Evolutionary conservation across 305 asterid species (phyloP), one percentile per base, ranked within the genome.

Genomic region (Fraxinus paxiana): DNA sequence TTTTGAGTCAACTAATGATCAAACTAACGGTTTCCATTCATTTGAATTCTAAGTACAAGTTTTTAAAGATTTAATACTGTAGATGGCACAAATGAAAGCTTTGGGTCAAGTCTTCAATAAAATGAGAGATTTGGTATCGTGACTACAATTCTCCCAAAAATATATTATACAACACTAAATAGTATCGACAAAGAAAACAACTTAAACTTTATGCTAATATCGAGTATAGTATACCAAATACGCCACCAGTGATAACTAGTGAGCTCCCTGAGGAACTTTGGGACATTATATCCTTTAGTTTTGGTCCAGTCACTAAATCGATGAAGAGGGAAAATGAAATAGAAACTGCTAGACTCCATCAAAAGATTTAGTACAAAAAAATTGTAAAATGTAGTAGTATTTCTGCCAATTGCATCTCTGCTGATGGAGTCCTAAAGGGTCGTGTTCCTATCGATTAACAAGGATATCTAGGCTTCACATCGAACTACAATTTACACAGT

Each of bases 381-480:
- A 31, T 37, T 30, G 48, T 54, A 77, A 37, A 76, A 54, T 54
- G 41, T 24, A 6, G 10, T 56, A 80, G n/a, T 70, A 80, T 56
- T 79, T 83, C 78, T 70, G 79, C 79, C 70, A 65, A 71, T 12
- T 54, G 59, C 56, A 75, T 20, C 79, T 70, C 71, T 51, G 82
- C 54, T 67, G 82, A 67, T 72, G 51, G 76, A 46, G 73, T 81
- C 86, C 83, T 34, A 71, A 26, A 59, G 30, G 12, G 73, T 65
- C 77, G 65, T 43, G 75, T 65, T 79, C 79, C 74, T 76, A 80
- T 80, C 78, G 78, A 31, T 84, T 79, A 77, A 80, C 74, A 76
- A 80, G 71, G 18, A 79, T 76, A 59, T 79, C 73, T 78, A 61
- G 76, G 79, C 86, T 84, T 81, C 83, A 73, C 76, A 83, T 63